These are phyloP conservation scores for Phytophthora ramorum DNA, from an alignment of 352 stramenopile species.

Conservation along the genomic window DNA sequence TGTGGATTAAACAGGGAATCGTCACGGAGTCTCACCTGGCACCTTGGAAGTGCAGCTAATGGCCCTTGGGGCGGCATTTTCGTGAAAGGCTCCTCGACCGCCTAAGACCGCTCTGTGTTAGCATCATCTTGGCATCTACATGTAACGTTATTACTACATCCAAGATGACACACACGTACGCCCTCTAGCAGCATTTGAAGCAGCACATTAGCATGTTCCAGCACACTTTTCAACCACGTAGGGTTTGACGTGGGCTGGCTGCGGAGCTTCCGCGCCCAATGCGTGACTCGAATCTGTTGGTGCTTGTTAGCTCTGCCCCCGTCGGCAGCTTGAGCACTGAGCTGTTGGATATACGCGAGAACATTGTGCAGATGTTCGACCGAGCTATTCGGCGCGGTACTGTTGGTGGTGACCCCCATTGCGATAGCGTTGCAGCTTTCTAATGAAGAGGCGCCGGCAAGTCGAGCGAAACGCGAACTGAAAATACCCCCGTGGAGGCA, in stretches of 20 bases:
- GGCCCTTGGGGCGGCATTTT: constrained; percentile 72
- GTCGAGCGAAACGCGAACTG: constrained; percentile 18
- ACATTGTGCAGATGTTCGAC: constrained; percentile 41
- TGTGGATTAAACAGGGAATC: background rate
- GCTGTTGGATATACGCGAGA: constrained; percentile 49
- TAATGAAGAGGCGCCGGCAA: constrained; percentile 7
- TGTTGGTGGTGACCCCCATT: constrained; percentile 13
- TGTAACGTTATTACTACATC: background rate
- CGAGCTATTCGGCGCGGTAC: constrained; percentile 13
- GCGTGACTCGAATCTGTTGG: constrained; percentile 63
- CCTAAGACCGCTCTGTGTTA: constrained; percentile 20
- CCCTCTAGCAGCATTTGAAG: constrained; percentile 62
- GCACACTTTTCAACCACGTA: constrained; percentile 67
- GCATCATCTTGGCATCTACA: background rate
- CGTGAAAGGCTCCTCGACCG: constrained; percentile 60
- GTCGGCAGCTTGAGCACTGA: constrained; percentile 28
- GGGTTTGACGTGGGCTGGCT: constrained; percentile 60
- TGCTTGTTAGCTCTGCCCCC: constrained; percentile 43
- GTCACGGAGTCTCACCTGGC: constrained; percentile 37
- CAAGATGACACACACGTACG: constrained; percentile 33
- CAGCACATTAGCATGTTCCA: constrained; percentile 49
- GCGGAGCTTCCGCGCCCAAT: constrained; percentile 67
- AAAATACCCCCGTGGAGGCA: constrained; percentile 8
- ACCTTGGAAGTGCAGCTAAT: constrained; percentile 52
- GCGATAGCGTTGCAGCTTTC: background rate